phyloP scores from a whole-genome alignment of 2,329 filamentous ascomycete species.

The Trichoderma aggressivum region DNA sequence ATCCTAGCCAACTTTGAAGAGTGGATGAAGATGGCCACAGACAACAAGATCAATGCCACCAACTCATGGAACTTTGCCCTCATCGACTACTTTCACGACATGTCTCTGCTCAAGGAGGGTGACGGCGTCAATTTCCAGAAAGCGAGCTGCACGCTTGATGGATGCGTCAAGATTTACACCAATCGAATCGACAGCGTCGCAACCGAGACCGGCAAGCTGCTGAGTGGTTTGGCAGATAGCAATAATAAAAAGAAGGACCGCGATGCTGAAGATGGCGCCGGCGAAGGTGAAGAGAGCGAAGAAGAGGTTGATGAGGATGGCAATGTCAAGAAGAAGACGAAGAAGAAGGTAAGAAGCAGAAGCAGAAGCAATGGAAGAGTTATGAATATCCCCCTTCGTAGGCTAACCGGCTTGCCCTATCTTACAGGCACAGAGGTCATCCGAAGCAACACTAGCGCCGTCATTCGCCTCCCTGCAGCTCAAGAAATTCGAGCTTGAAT shows the following conservation, averaged over 20 bases:
- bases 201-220: constrained; percentile 90
- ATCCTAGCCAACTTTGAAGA: constrained; percentile 98
- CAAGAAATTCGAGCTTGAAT: constrained; percentile 97
- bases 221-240: constrained; percentile 90
- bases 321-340: constrained; percentile 59
- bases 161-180: constrained; percentile 98
- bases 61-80: constrained; percentile 99
- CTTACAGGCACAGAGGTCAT: constrained; percentile 64
- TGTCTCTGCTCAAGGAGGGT: constrained; percentile 94
- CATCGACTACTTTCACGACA: constrained; percentile 99
- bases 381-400: background rate
- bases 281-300: constrained; percentile 64
- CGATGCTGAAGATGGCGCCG: constrained; percentile 62
- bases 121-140: constrained; percentile 98
- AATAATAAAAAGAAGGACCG: constrained; percentile 70
- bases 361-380: background rate
- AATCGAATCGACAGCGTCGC: constrained; percentile 97
- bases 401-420: background rate
- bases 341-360: constrained; percentile 62
- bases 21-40: constrained; percentile 99
- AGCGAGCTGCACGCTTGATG: constrained; percentile 93
- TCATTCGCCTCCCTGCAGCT: constrained; percentile 85
- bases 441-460: constrained; percentile 87
- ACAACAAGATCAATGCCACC: constrained; percentile 97
- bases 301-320: constrained; percentile 62